Base-by-base conservation (phyloP, 116 monocot genomes). In the Dioscorea cayenensis region DNA sequence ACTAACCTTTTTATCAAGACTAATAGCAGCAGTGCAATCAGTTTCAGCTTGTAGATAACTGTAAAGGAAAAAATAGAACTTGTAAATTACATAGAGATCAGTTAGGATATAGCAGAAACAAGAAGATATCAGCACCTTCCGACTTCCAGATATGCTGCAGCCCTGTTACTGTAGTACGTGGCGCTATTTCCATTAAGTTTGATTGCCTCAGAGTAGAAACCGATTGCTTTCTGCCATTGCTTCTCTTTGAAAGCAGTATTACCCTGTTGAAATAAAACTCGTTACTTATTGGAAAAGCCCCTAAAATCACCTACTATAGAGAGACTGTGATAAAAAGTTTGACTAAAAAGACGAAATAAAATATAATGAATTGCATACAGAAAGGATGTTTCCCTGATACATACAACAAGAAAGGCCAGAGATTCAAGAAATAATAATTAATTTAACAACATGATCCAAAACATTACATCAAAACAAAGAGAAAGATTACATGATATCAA, bases 11-110 rank as follows among this genome's bases (percentile, higher is more conserved):
- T 83, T 84, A 66, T 99, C 99, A 66, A 99, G 81, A 60, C 69
- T 79, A 69, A 99, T 99, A 65, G 89, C 94, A 66, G 78, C 74
- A 51, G 76, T 89, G 80, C 94, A 94, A 74, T 99, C 99, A 66
- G 89, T 84, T 73, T 99, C 99, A 69, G 91, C 94, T 86, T 99
- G 99, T 14, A 87, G 71, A 75, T 85, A 94, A 82, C 99, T 99
- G 84, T 38, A 50, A 36, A 36, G 43, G 18, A 62, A 84, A 69
- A 79, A 68, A 37, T 50, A 73, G 29, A 36, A 75, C 16, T 0
- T 60, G 16, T 9, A 21, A 62, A 55, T n/a, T n/a, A 43, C 67
- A 27, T 16, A 65, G 19, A 77, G 70, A 70, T 60, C 48, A 58
- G 9, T 7, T 36, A 27, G 32, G 27, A 36, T 18, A 36, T 36